These are phyloP conservation scores for Paramecium sexaurelia DNA, from an alignment of 73 alveolate genomes.

Conservation along the genomic window DNA sequence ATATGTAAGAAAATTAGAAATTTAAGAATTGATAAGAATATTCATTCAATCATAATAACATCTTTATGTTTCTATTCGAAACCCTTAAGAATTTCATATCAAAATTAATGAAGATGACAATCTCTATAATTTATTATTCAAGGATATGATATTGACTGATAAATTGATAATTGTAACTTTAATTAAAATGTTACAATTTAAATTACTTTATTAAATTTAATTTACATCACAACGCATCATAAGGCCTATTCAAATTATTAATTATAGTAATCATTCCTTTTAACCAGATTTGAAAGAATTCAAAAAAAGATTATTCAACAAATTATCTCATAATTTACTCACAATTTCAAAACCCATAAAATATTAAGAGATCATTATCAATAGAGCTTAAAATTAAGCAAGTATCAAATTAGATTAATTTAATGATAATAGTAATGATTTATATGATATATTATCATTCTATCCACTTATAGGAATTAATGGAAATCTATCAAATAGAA, in stretches of 20 bases:
- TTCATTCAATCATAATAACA: not conserved
- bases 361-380: not conserved
- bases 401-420: not conserved
- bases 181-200: not conserved
- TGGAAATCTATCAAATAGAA: slow-evolving; percentile 22
- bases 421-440: not conserved
- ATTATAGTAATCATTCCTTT: not conserved
- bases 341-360: not conserved
- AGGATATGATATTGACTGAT: not conserved
- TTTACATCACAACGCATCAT: not conserved
- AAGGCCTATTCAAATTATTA: not conserved
- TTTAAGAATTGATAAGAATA: not conserved
- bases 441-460: not conserved
- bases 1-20: slow-evolving; percentile 26
- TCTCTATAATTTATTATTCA: not conserved
- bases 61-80: not conserved
- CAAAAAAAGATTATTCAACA: not conserved
- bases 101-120: not conserved
- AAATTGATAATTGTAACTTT: not conserved
- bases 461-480: not conserved
- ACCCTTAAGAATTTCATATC: slow-evolving; percentile 1
- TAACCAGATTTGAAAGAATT: not conserved
- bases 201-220: not conserved
- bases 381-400: not conserved
- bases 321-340: not conserved